These are phyloP conservation scores for Artemisia annua DNA, from an alignment of 129 eudicot species.

Conservation along the genomic window DNA sequence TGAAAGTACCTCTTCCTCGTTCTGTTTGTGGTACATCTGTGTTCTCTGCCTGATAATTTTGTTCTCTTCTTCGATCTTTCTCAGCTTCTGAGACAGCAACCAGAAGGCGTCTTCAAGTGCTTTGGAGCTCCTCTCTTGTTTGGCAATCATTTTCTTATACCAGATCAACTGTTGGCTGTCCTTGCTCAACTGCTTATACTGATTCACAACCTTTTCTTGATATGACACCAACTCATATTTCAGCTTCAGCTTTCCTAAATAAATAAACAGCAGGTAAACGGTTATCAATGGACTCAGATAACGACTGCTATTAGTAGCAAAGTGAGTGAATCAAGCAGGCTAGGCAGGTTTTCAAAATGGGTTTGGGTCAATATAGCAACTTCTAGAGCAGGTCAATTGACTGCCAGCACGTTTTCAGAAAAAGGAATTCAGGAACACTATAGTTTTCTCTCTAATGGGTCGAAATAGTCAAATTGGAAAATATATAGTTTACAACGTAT, in stretches of 20 bases:
- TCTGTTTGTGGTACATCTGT: slow-evolving; percentile 55
- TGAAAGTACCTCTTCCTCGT: slow-evolving; percentile 63
- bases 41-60: slow-evolving; percentile 57
- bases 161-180: slow-evolving; percentile 65
- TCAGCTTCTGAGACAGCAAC: slow-evolving; percentile 48
- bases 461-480: no score
- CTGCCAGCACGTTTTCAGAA: background rate
- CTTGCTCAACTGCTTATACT: slow-evolving; percentile 64
- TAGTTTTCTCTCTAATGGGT: no score
- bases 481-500: no score
- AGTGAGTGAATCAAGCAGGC: background rate
- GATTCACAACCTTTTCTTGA: slow-evolving; percentile 59
- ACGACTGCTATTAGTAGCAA: background rate
- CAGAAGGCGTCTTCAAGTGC: slow-evolving; percentile 57
- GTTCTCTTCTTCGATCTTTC: slow-evolving; percentile 52
- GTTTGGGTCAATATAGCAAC: slow-evolving; percentile 4
- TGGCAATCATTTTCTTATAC: slow-evolving; percentile 56
- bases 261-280: slow-evolving; percentile 13
- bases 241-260: slow-evolving; percentile 64
- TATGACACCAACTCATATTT: slow-evolving; percentile 70
- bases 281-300: slow-evolving; percentile 1
- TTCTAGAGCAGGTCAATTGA: background rate
- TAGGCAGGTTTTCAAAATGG: background rate
- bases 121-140: slow-evolving; percentile 53
- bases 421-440: no score